Evolutionary conservation across 164 flowering plant genomes (phyloP).

Genomic region (Saururus chinensis): DNA sequence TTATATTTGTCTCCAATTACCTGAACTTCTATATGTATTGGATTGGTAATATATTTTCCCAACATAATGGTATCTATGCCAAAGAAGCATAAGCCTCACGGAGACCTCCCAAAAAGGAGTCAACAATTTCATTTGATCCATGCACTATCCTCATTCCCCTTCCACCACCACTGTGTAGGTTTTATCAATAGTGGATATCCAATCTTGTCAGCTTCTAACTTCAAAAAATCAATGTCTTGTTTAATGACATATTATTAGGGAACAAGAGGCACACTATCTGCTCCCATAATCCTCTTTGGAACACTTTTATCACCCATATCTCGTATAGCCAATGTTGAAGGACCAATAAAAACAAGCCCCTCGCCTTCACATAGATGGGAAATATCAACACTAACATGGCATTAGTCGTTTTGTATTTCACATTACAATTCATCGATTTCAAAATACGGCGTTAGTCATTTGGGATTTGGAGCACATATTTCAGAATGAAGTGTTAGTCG

Average conservation of each 20-base stretch:
- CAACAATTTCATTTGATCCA: constrained; percentile 61
- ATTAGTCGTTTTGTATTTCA: too few species aligned
- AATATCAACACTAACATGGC: constrained; percentile 82
- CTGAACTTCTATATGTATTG: constrained; percentile 99
- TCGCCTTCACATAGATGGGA: constrained; percentile 87
- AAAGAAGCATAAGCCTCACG: constrained; percentile 98
- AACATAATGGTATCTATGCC: constrained; percentile 72
- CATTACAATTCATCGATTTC: too few species aligned
- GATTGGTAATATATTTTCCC: constrained; percentile 88
- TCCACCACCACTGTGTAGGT: constrained; percentile 99
- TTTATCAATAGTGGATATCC: constrained; percentile 92
- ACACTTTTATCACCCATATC: constrained; percentile 99
- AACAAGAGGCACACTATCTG: constrained; percentile 94
- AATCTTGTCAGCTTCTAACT: constrained; percentile 79
- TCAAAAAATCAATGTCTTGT: constrained; percentile 84
- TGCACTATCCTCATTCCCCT: constrained; percentile 99
- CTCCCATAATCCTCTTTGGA: constrained; percentile 99
- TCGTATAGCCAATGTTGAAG: constrained; percentile 88
- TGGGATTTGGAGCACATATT: too few species aligned
- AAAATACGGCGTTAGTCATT: too few species aligned
- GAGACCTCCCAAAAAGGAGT: constrained; percentile 83
- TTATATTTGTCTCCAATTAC: constrained; percentile 94
- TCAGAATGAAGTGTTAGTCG: too few species aligned
- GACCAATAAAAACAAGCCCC: constrained; percentile 82
- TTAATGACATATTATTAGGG: constrained; percentile 95